Percentiles rank a stretch among this genome's conserved stretches.
phyloP scores from a whole-genome alignment of 306 rosid genomes.

The Urtica urens region DNA sequence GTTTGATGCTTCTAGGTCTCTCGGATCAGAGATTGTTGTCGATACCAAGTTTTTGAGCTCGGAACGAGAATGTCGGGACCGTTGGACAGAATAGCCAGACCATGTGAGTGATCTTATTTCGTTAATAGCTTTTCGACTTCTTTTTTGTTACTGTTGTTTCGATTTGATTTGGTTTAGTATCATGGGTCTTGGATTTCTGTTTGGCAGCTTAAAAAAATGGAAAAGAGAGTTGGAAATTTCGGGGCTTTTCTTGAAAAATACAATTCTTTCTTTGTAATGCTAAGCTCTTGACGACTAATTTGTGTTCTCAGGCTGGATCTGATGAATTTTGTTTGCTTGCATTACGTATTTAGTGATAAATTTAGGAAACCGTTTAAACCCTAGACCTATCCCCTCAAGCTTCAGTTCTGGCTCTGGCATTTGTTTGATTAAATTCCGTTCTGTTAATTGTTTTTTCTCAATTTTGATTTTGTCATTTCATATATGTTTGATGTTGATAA shows the following conservation, averaged over 20 bases:
- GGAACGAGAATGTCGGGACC: constrained; percentile 50
- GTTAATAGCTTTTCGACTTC: neutral
- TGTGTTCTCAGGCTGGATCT: too few relatives aligned
- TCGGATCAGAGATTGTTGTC: constrained; percentile 14
- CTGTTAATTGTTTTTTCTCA: too few relatives aligned
- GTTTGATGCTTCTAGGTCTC: constrained; percentile 4
- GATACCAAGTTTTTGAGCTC: neutral
- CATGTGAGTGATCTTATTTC: constrained; percentile 37
- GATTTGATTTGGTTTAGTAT: neutral
- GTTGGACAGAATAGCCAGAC: constrained; percentile 68
- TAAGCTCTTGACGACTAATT: neutral
- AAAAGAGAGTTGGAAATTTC: neutral
- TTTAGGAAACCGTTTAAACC: too few relatives aligned
- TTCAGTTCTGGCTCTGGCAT: too few relatives aligned
- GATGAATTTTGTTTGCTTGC: too few relatives aligned
- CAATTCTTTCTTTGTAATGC: neutral
- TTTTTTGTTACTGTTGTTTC: neutral
- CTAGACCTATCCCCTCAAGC: too few relatives aligned
- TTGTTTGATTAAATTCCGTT: too few relatives aligned
- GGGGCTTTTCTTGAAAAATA: neutral
- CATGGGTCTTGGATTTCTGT: constrained; percentile 23
- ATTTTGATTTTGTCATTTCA: too few relatives aligned
- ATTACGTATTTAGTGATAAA: too few relatives aligned
- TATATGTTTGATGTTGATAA: too few relatives aligned
- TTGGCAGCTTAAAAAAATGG: neutral